Percentiles rank a stretch among this genome's conserved stretches.
phyloP scores from a whole-genome alignment of 1,139 yeast species.

The Starmera stellimalicola region DNA sequence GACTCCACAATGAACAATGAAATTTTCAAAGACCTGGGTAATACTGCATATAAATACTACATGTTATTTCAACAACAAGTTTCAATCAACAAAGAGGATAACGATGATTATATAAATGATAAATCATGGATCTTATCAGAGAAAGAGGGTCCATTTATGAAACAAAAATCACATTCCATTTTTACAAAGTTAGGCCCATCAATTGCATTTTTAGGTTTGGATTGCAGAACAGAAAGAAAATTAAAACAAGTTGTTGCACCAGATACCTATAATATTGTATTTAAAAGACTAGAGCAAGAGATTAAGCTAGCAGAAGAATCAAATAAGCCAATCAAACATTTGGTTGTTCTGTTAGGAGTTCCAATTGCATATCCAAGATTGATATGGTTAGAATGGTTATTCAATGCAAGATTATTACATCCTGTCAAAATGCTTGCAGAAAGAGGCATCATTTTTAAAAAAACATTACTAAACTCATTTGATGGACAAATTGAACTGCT shows the following conservation, averaged over 20 bases:
- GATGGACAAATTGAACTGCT: conserved; percentile 86
- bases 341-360: conserved; percentile 79
- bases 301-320: conserved; percentile 20
- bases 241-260: conserved; percentile 46
- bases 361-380: conserved; percentile 91
- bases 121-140: conserved; percentile 50
- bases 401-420: conserved; percentile 49
- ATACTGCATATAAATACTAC: conserved; percentile 74
- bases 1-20: conserved; percentile 65
- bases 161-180: conserved; percentile 54
- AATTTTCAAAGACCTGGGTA: conserved; percentile 63
- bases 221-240: conserved; percentile 86
- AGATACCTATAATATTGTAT: conserved; percentile 51
- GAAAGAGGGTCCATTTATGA: conserved; percentile 55
- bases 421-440: conserved; percentile 66
- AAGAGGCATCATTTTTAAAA: conserved; percentile 48
- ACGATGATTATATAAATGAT: conserved; percentile 29
- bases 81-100: conserved; percentile 33
- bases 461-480: conserved; percentile 77
- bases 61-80: conserved; percentile 82
- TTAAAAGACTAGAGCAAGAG: conserved; percentile 50
- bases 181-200: conserved; percentile 68
- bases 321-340: conserved; percentile 56
- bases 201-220: conserved; percentile 68
- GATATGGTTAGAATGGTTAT: conserved; percentile 76